Evolutionary conservation across 306 rosid species (phyloP).

Genomic region (Casuarina cunninghamiana): DNA sequence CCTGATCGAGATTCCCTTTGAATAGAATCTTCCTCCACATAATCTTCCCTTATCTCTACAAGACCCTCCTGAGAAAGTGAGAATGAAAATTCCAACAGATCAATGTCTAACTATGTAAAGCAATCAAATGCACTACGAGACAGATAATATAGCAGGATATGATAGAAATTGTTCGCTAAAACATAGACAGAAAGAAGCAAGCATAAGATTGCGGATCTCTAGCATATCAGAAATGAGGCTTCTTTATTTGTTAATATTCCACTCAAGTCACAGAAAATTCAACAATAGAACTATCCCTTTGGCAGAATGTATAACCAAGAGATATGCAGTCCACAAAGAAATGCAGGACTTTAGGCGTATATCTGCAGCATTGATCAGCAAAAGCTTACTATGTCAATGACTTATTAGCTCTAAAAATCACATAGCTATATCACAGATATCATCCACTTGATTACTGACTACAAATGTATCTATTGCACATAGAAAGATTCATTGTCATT

Average conservation of each 20-base stretch:
- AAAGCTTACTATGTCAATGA: neutral
- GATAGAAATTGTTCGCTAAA: neutral
- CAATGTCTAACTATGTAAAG: neutral
- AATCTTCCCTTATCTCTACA: slow-evolving; percentile 79
- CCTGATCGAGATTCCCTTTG: slow-evolving; percentile 52
- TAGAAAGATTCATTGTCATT: neutral
- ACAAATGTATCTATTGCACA: neutral
- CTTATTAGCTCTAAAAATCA: neutral
- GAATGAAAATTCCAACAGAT: slow-evolving; percentile 10
- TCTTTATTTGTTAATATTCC: neutral
- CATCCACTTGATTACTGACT: neutral
- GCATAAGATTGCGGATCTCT: neutral
- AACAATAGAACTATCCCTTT: neutral
- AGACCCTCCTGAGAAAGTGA: slow-evolving; percentile 63
- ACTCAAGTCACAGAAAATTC: neutral
- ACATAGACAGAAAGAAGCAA: neutral
- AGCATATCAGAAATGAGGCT: neutral
- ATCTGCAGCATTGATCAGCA: too few species aligned
- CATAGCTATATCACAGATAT: neutral
- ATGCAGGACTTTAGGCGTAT: too few species aligned
- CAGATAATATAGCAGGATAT: neutral
- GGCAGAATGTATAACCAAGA: neutral
- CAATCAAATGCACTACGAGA: neutral
- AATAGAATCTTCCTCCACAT: slow-evolving; percentile 49
- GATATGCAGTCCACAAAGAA: too few species aligned